Base-by-base conservation (phyloP, 345 rosid species). In the Tarenaya hassleriana region DNA sequence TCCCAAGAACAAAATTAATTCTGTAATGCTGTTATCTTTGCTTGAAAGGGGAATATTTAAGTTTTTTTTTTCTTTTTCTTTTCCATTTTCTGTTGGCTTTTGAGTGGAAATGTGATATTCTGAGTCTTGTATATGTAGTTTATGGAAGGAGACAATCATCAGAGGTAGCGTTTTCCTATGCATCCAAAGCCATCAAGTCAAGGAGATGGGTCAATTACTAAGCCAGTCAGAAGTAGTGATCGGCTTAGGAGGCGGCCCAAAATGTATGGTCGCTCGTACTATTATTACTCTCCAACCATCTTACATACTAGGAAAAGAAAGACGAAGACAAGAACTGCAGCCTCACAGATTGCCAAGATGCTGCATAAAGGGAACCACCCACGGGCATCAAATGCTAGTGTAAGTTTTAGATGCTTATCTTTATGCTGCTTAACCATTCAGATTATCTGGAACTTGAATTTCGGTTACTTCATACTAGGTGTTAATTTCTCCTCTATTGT, bases 211-310 rank as follows among this genome's bases (percentile, higher is more conserved):
- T 72, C 95, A 62, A 83, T 60, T 62, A 34, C 84, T 16, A 61
- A 85, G 84, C 94, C 98, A 41, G 83, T 94, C 32, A 95, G 99
- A 38, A 78, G 85, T 12, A 94, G 99, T 41, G 87, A 78, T 66
- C 86, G 99, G 80, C 88, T 83, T 63, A 78, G 84, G 81, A 80
- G 94, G 61, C 79, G 94, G 71, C 99, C 99, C 13, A 85, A 80
- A 68, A 29, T 60, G 31, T 81, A 60, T 61, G 75, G 75, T 58
- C 86, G 95, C 32, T 50, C 84, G 10, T 83, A 64, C 63, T 58
- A 74, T 58, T 88, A 85, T 71, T 88, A 88, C 67, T 44, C 77
- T 45, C 83, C 84, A 19, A 76, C 72, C 50, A 66, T 74, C 14
- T 52, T 74, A 13, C 95, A 79, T 11, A 32, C 72, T 53, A 79